A percentile compares a stretch with the other conserved stretches of the same genome.
Conservation (phyloP, 169 alveolate genomes). For the Cytauxzoon felis region DNA sequence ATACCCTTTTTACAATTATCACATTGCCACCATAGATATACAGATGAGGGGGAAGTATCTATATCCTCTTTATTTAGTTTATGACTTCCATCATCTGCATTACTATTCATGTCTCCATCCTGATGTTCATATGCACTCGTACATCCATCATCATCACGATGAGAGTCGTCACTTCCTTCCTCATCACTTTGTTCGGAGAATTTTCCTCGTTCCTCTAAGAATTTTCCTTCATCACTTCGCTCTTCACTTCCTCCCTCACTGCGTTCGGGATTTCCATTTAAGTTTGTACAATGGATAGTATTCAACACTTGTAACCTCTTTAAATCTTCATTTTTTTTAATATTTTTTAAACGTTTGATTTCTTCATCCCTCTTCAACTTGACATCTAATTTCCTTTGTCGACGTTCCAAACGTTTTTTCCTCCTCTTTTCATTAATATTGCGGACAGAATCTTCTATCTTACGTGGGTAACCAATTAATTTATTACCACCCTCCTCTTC, state of each 20-base stretch:
- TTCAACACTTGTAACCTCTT: conserved; percentile 16
- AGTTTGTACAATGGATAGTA: conserved; percentile 23
- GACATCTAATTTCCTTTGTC: conserved; percentile 38
- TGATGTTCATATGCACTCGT: conserved; percentile 2
- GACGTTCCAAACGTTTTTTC: conserved; percentile 41
- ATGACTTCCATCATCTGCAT: conserved; percentile 4
- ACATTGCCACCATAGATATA: conserved; percentile 75
- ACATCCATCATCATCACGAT: conserved; percentile 1
- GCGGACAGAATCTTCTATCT: conserved; percentile 53
- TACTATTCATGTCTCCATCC: conserved; percentile 21
- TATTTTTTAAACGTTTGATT: conserved; percentile 44
- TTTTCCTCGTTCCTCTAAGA: conserved; percentile 28
- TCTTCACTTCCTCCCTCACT: too few relatives aligned
- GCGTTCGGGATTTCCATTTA: conserved; percentile 29
- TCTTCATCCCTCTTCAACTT: conserved; percentile 46
- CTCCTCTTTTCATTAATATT: conserved; percentile 45
- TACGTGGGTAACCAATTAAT: conserved; percentile 52
- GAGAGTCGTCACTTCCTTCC: conserved; percentile 2
- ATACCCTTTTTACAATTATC: conserved; percentile 68
- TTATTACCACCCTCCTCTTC: conserved; percentile 53
- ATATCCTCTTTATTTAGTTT: conserved; percentile 21
- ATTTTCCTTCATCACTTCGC: conserved; percentile 35
- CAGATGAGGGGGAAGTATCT: too few relatives aligned
- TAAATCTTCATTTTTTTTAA: conserved; percentile 19
- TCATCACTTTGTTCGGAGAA: neutral